These are phyloP conservation scores for Lichenothelia convexa DNA, from an alignment of 495 filamentous ascomycete genomes.

Conservation along the genomic window DNA sequence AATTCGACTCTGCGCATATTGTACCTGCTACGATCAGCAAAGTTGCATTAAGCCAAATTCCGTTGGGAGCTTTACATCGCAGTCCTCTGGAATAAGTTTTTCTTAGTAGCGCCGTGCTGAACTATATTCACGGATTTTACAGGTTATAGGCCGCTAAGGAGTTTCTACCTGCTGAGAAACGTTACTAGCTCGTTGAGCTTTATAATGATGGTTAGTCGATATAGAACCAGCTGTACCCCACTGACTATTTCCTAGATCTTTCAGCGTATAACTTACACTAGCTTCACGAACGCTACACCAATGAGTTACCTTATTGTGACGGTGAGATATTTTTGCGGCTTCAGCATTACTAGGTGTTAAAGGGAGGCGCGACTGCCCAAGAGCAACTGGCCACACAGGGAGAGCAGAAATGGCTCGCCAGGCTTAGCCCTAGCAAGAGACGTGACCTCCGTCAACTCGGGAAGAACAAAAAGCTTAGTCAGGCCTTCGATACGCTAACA, in stretches of 20 bases:
- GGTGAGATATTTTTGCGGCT: slow-evolving; percentile 1
- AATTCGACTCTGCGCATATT: neutral
- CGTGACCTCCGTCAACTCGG: neutral
- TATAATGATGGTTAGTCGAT: neutral
- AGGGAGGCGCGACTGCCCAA: no score
- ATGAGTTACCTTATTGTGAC: neutral
- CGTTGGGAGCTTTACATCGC: neutral
- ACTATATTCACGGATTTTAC: no score
- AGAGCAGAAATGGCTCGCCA: neutral
- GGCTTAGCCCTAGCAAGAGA: neutral
- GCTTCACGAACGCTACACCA: neutral
- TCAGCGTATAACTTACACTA: neutral
- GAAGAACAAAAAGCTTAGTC: neutral
- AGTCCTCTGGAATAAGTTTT: no score
- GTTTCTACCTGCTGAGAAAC: no score
- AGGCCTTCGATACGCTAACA: slow-evolving; percentile 1
- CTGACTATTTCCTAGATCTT: neutral
- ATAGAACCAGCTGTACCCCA: no score
- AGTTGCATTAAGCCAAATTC: neutral
- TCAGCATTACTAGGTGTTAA: neutral
- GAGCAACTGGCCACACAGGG: neutral
- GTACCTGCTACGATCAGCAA: neutral
- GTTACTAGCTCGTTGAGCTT: neutral
- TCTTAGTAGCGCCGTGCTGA: no score
- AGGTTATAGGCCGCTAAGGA: no score